A percentile compares a stretch with the other conserved stretches of the same genome.
phyloP scores from a whole-genome alignment of 2,329 filamentous ascomycete species.

The Fusarium decemcellulare region DNA sequence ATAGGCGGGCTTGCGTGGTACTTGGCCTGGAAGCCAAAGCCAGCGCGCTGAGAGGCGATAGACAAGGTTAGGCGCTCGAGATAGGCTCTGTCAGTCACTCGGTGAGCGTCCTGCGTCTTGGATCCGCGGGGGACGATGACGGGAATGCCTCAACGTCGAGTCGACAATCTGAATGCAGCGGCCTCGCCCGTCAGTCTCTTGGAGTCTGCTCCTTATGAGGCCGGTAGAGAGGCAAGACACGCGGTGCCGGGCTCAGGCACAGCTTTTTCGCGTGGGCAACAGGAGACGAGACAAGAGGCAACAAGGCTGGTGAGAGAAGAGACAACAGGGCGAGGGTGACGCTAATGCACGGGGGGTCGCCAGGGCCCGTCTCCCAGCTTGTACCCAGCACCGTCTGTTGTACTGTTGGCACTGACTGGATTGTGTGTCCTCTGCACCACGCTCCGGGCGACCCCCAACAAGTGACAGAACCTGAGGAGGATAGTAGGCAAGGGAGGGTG shows the following conservation, averaged over 20 bases:
- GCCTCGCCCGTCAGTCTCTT: constrained; percentile 35
- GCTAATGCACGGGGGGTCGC: constrained; percentile 39
- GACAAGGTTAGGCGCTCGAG: constrained; percentile 21
- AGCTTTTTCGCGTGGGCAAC: constrained; percentile 40
- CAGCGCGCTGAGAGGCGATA: constrained; percentile 23
- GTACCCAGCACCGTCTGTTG: constrained; percentile 44
- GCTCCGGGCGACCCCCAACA: constrained; percentile 16
- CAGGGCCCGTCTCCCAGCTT: constrained; percentile 31
- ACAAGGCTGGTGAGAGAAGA: constrained; percentile 46
- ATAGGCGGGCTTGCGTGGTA: constrained; percentile 36
- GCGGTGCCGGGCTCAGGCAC: constrained; percentile 43
- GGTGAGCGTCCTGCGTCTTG: constrained; percentile 37
- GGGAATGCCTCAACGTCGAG: constrained; percentile 32
- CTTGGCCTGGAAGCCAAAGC: constrained; percentile 31
- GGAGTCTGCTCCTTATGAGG: constrained; percentile 49
- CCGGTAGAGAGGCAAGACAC: constrained; percentile 47
- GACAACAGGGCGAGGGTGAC: constrained; percentile 44
- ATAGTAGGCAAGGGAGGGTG: constrained; percentile 23
- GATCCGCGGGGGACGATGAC: constrained; percentile 28
- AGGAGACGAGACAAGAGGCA: constrained; percentile 46
- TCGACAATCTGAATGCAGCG: constrained; percentile 37
- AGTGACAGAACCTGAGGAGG: constrained; percentile 14
- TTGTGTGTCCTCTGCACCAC: constrained; percentile 2
- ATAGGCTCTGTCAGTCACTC: constrained; percentile 20
- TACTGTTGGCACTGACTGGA: constrained; percentile 40